Evolutionary conservation across 352 stramenopile species (phyloP).

Genomic region (Pythium rhizo-oryzae): DNA sequence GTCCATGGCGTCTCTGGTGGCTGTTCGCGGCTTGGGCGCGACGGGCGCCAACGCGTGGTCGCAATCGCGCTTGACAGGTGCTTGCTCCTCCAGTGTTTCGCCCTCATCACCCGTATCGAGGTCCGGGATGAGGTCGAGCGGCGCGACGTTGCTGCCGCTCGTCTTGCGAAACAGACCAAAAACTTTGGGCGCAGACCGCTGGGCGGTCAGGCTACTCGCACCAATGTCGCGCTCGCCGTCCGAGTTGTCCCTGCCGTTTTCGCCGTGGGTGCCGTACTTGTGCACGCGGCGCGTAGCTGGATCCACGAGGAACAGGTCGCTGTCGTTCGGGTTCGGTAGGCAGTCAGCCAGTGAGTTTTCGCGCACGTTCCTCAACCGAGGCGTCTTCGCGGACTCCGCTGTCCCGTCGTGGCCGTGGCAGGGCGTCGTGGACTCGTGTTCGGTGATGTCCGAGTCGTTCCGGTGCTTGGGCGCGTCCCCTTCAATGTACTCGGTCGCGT

Average conservation of each 20-base stretch:
- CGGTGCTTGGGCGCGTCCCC: background rate
- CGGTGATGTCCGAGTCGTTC: background rate
- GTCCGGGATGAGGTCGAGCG: background rate
- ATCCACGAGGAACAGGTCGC: background rate
- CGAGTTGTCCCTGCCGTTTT: background rate
- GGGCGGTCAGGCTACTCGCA: background rate
- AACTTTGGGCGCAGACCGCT: background rate
- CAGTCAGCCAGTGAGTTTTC: background rate
- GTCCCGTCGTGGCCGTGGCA: background rate
- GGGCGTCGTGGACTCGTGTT: background rate
- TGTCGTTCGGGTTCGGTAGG: background rate
- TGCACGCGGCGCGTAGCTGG: too few relatives aligned
- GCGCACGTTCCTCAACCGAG: background rate
- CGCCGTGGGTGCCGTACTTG: background rate
- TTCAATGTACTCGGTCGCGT: conserved; percentile 3
- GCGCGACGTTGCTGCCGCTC: conserved; percentile 22
- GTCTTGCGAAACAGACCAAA: conserved; percentile 15
- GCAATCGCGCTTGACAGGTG: background rate
- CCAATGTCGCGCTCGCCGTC: background rate
- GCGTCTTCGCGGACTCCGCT: background rate
- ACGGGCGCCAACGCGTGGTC: background rate
- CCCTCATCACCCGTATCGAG: background rate
- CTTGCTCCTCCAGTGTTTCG: background rate
- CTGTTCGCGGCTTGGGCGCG: background rate
- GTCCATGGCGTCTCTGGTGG: background rate